A percentile compares a stretch with the other conserved stretches of the same genome.
These are phyloP conservation scores for Helminthosporium solani DNA, from an alignment of 2,329 filamentous ascomycete species.

Conservation along the genomic window DNA sequence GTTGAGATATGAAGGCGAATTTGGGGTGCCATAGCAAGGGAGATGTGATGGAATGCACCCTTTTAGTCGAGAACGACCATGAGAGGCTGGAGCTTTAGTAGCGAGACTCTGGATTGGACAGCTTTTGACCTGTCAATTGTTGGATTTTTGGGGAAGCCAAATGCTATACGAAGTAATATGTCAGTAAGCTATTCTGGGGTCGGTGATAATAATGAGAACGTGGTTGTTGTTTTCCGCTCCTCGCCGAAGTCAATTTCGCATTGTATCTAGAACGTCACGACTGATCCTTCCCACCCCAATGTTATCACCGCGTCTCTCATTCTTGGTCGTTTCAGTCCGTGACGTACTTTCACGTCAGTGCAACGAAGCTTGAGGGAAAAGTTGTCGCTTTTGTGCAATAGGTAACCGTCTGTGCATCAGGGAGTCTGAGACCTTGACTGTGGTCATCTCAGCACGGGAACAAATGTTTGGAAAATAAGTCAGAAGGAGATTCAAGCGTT, in stretches of 20 bases:
- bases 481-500: not conserved
- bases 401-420: not conserved
- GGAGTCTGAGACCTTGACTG: not conserved
- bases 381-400: not conserved
- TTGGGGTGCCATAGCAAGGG: slow-evolving; percentile 21
- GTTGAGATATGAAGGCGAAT: slow-evolving; percentile 32
- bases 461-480: not conserved
- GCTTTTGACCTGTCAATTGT: not conserved
- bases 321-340: not conserved
- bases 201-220: not conserved
- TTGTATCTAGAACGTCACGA: not conserved
- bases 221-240: not conserved
- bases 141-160: not conserved
- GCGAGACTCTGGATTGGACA: not conserved
- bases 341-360: not conserved
- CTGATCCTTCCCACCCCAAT: not conserved
- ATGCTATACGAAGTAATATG: not conserved
- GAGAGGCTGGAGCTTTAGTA: not conserved
- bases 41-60: slow-evolving; percentile 26
- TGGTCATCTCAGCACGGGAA: not conserved
- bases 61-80: not conserved
- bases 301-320: not conserved
- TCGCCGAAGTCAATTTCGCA: not conserved
- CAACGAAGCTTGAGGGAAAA: not conserved
- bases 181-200: not conserved